These are phyloP conservation scores for Scalesia atractyloides DNA, from an alignment of 129 eudicot genomes.

Conservation along the genomic window DNA sequence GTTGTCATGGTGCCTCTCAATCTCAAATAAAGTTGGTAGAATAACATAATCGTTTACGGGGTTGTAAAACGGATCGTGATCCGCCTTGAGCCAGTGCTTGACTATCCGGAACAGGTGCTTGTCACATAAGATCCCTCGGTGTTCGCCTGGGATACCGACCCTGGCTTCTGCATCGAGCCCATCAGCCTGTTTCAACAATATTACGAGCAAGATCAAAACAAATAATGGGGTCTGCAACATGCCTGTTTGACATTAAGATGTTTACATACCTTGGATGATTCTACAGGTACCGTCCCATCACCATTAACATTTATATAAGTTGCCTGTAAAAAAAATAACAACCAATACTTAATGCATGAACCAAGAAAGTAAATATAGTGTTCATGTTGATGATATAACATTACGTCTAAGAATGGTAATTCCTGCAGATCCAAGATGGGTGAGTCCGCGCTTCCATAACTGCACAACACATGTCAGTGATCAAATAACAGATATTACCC, in stretches of 20 bases:
- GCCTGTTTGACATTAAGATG: background rate
- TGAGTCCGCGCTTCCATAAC: constrained; percentile 84
- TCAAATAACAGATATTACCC: background rate
- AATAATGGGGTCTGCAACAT: background rate
- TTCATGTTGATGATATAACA: constrained; percentile 14
- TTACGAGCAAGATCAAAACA: background rate
- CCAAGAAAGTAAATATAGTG: background rate
- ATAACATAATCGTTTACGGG: constrained; percentile 89
- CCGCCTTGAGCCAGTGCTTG: constrained; percentile 91
- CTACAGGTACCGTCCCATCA: constrained; percentile 96
- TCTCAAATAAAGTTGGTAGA: constrained; percentile 72
- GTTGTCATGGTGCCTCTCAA: constrained; percentile 52
- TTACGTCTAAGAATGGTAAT: constrained; percentile 60
- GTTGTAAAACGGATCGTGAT: constrained; percentile 92
- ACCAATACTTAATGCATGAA: background rate
- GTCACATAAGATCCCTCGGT: constrained; percentile 85
- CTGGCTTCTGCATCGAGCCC: constrained; percentile 92
- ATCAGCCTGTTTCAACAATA: constrained; percentile 64
- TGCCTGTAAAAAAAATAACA: constrained; percentile 56
- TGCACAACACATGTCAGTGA: constrained; percentile 41
- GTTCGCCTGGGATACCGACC: constrained; percentile 96
- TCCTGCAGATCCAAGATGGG: constrained; percentile 68
- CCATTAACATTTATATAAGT: constrained; percentile 79
- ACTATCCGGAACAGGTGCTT: constrained; percentile 76
- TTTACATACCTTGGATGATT: constrained; percentile 83